A percentile compares a stretch with the other conserved stretches of the same genome.
These are phyloP conservation scores for Fusarium pseudograminearum DNA, from an alignment of 2,329 filamentous ascomycete genomes.

Conservation along the genomic window DNA sequence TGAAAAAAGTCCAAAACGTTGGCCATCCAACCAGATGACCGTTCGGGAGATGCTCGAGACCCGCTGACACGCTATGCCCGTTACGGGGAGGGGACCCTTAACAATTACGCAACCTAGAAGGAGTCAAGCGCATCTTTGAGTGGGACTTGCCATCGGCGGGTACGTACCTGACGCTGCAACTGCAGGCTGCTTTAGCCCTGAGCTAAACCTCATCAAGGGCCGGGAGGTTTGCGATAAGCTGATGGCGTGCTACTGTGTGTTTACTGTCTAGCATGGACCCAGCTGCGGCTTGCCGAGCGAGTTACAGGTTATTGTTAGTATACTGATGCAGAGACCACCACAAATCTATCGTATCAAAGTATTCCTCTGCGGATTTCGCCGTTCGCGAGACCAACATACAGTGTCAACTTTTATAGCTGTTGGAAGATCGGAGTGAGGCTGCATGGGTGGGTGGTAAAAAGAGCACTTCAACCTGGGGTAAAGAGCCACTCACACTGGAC, in stretches of 20 bases:
- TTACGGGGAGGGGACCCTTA: conserved; percentile 38
- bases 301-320: conserved; percentile 16
- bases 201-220: conserved; percentile 43
- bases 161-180: conserved; percentile 39
- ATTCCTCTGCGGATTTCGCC: conserved; percentile 40
- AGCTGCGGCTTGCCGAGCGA: conserved; percentile 15
- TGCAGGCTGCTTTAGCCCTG: conserved; percentile 31
- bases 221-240: conserved; percentile 49
- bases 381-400: conserved; percentile 36
- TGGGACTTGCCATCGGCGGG: conserved; percentile 19
- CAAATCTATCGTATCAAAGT: conserved; percentile 36
- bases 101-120: conserved; percentile 42
- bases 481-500: conserved; percentile 46
- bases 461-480: conserved; percentile 39
- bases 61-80: conserved; percentile 30
- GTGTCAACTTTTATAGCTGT: conserved; percentile 36
- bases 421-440: conserved; percentile 37
- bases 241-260: conserved; percentile 47
- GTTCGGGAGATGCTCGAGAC: conserved; percentile 28
- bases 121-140: conserved; percentile 34
- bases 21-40: conserved; percentile 45
- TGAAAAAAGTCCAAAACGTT: conserved; percentile 34
- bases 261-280: conserved; percentile 23
- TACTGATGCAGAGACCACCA: fast-evolving
- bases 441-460: conserved; percentile 31